Evolutionary conservation across 495 filamentous ascomycete species (phyloP).

Genomic region (Collariella sp.): DNA sequence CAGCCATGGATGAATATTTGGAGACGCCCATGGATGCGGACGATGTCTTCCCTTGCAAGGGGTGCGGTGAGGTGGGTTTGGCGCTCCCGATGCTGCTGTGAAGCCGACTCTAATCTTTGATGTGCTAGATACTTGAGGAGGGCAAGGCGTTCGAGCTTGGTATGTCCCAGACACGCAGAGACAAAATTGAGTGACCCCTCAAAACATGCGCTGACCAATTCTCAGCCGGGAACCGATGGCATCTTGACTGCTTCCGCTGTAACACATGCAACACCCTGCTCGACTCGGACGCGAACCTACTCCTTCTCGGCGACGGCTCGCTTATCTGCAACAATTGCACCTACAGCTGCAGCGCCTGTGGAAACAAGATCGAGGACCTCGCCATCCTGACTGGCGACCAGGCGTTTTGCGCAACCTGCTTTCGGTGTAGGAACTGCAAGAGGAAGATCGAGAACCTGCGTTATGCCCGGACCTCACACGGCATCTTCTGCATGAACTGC

Average conservation of each 20-base stretch:
- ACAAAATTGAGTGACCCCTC: not conserved
- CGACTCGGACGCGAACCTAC: slow-evolving; percentile 95
- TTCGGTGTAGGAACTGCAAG: slow-evolving; percentile 97
- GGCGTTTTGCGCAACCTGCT: slow-evolving; percentile 97
- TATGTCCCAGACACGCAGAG: slow-evolving; percentile 41
- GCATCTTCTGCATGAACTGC: slow-evolving; percentile 99
- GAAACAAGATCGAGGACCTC: slow-evolving; percentile 96
- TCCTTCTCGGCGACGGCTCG: slow-evolving; percentile 94
- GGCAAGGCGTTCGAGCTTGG: slow-evolving; percentile 97
- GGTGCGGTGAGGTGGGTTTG: slow-evolving; percentile 78
- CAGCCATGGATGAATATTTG: slow-evolving; percentile 52
- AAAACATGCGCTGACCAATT: not conserved
- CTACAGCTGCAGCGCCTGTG: slow-evolving; percentile 96
- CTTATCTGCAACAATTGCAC: slow-evolving; percentile 99
- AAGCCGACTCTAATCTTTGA: slow-evolving; percentile 1
- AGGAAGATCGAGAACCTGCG: slow-evolving; percentile 96
- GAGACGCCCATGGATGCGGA: slow-evolving; percentile 82
- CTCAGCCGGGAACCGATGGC: slow-evolving; percentile 95
- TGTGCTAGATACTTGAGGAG: slow-evolving; percentile 76
- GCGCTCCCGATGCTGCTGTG: not conserved
- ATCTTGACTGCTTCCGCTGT: slow-evolving; percentile 98
- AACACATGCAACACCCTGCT: slow-evolving; percentile 91
- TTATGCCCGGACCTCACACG: slow-evolving; percentile 95
- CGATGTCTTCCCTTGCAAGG: slow-evolving; percentile 91
- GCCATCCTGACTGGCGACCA: slow-evolving; percentile 97